Conservation (phyloP, 2,329 filamentous ascomycete genomes). For the Apiospora phragmitis region DNA sequence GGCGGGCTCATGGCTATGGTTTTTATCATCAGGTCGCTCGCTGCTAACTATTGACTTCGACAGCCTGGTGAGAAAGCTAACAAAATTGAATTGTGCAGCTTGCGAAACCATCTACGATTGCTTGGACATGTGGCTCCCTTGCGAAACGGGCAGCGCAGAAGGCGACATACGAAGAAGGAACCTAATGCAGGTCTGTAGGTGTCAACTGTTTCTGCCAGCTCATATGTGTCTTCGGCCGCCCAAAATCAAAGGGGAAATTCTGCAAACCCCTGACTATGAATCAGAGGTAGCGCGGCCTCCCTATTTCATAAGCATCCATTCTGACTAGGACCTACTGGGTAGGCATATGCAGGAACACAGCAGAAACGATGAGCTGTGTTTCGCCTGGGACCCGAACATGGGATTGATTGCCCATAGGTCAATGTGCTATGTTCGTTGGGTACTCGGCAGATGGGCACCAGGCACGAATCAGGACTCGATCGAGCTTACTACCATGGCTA, state of each 20-base stretch:
- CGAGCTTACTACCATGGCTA: background rate
- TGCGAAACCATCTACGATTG: background rate
- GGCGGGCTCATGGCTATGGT: background rate
- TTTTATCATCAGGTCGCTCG: background rate
- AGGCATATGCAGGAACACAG: background rate
- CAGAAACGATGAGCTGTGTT: background rate
- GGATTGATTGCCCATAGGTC: background rate
- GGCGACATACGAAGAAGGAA: background rate
- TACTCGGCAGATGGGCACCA: background rate
- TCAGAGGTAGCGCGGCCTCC: background rate
- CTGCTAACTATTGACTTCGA: background rate
- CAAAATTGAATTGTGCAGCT: too few relatives aligned
- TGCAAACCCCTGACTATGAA: background rate
- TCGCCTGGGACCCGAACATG: background rate
- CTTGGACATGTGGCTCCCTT: background rate
- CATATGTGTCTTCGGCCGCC: background rate
- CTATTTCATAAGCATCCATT: background rate
- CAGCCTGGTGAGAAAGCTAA: background rate
- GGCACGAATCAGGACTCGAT: background rate
- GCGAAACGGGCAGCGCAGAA: background rate
- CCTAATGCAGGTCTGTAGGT: background rate
- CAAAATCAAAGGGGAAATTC: background rate
- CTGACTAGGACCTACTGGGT: background rate
- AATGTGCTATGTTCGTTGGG: background rate
- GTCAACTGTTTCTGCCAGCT: constrained; percentile 1